phyloP scores from a whole-genome alignment of 1,139 yeast species.

The Sugiyamaella pinicola region DNA sequence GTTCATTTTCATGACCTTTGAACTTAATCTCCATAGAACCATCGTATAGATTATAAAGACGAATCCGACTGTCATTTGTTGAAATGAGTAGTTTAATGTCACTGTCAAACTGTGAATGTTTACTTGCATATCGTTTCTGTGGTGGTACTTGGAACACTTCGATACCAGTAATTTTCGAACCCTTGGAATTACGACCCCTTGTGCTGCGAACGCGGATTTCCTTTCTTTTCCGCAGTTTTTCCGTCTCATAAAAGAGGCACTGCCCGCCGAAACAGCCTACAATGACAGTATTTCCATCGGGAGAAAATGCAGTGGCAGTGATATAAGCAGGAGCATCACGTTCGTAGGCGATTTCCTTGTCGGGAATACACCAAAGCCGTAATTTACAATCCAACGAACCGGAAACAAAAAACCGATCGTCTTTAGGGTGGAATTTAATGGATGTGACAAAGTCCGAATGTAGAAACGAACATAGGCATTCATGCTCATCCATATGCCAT shows the following conservation, averaged over 20 bases:
- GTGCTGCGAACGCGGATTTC: constrained; percentile 57
- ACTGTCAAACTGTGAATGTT: constrained; percentile 24
- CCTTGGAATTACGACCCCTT: constrained; percentile 40
- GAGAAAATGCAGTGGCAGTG: constrained; percentile 71
- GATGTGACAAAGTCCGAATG: constrained; percentile 85
- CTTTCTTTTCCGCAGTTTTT: constrained; percentile 58
- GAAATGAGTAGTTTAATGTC: constrained; percentile 45
- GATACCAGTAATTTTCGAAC: constrained; percentile 43
- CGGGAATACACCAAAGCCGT: constrained; percentile 85
- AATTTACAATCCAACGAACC: constrained; percentile 80
- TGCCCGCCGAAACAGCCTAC: constrained; percentile 86
- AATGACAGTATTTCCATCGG: constrained; percentile 64
- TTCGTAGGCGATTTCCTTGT: constrained; percentile 57
- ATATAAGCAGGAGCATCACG: constrained; percentile 52
- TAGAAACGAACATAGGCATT: constrained; percentile 63
- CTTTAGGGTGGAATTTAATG: constrained; percentile 79
- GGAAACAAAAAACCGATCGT: constrained; percentile 83
- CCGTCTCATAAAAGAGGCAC: constrained; percentile 62
- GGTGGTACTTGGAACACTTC: constrained; percentile 34
- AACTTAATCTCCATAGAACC: constrained; percentile 64
- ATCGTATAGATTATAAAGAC: constrained; percentile 63
- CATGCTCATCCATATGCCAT: constrained; percentile 78
- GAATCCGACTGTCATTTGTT: constrained; percentile 77
- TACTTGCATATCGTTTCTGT: constrained; percentile 22
- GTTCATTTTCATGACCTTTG: constrained; percentile 71